Percentiles rank a stretch among this genome's conserved stretches.
phyloP scores from a whole-genome alignment of 1,284 basidiomycete genomes.

The Calocybe gambosa region DNA sequence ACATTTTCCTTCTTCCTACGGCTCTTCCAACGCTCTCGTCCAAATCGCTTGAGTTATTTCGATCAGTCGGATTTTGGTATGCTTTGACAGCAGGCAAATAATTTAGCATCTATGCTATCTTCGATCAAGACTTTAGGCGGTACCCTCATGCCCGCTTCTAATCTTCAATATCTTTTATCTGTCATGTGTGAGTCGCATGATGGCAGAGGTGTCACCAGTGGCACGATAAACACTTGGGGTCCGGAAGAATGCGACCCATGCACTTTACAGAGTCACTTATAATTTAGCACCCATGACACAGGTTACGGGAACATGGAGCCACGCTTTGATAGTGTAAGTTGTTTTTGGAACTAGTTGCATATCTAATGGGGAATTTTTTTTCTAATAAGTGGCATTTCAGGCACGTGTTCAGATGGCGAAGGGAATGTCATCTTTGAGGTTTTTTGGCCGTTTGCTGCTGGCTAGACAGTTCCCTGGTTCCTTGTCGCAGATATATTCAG shows the following conservation, averaged over 20 bases:
- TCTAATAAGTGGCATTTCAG: slow-evolving; percentile 2
- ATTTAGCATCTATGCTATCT: too few relatives aligned
- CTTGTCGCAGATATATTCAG: slow-evolving; percentile 8
- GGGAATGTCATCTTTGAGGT: slow-evolving; percentile 21
- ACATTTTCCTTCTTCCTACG: too few relatives aligned
- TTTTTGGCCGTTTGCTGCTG: slow-evolving; percentile 33
- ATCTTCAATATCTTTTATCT: not conserved
- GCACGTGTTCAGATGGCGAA: slow-evolving; percentile 5
- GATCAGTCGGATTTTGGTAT: too few relatives aligned
- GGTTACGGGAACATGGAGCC: not conserved
- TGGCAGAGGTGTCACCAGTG: not conserved
- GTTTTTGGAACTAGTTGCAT: slow-evolving; percentile 5
- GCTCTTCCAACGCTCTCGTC: too few relatives aligned
- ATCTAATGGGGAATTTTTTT: slow-evolving; percentile 4
- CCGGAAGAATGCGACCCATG: not conserved
- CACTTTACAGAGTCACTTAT: not conserved
- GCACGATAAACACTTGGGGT: not conserved
- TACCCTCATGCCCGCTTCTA: too few relatives aligned
- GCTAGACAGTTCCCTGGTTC: slow-evolving; percentile 9
- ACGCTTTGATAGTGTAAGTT: not conserved
- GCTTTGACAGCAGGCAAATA: too few relatives aligned
- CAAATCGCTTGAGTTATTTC: too few relatives aligned
- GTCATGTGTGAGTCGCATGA: not conserved
- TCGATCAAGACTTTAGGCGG: too few relatives aligned
- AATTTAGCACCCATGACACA: not conserved